Conservation (phyloP, 2,329 filamentous ascomycete species). For the Huntiella decipiens region DNA sequence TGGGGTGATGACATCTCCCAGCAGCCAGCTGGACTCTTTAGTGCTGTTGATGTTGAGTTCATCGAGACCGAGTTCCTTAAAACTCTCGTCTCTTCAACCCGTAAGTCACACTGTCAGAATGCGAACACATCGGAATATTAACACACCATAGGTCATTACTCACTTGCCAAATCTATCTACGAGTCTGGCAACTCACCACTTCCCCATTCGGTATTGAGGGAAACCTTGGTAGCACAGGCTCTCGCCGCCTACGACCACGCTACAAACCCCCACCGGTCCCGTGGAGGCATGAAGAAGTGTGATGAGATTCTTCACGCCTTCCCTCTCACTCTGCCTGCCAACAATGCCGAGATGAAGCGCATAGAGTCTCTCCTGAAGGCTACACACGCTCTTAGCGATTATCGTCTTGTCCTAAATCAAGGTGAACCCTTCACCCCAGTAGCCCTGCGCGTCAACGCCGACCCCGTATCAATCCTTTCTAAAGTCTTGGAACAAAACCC, state of each 20-base stretch:
- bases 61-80: slow-evolving; percentile 57
- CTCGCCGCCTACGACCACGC: slow-evolving; percentile 63
- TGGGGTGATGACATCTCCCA: slow-evolving; percentile 37
- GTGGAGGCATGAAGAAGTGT: slow-evolving; percentile 60
- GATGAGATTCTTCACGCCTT: slow-evolving; percentile 53
- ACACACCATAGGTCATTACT: slow-evolving; percentile 29
- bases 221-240: slow-evolving; percentile 42
- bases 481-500: slow-evolving; percentile 61
- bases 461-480: slow-evolving; percentile 53
- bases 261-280: slow-evolving; percentile 58
- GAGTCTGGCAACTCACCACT: slow-evolving; percentile 32
- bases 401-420: slow-evolving; percentile 59
- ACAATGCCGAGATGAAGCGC: slow-evolving; percentile 30
- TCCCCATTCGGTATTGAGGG: slow-evolving; percentile 30
- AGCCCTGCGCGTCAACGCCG: slow-evolving; percentile 54
- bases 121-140: background rate
- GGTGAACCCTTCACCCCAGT: slow-evolving; percentile 66
- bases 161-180: slow-evolving; percentile 43
- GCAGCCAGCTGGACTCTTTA: slow-evolving; percentile 41
- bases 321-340: slow-evolving; percentile 33
- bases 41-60: slow-evolving; percentile 37
- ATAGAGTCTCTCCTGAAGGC: slow-evolving; percentile 48
- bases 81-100: slow-evolving; percentile 39
- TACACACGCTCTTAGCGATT: slow-evolving; percentile 57
- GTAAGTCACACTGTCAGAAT: slow-evolving; percentile 24